A percentile compares a stretch with the other conserved stretches of the same genome.
Evolutionary conservation across 2,329 filamentous ascomycete genomes (phyloP).

Genomic region (Microcyclospora tardicrescens): DNA sequence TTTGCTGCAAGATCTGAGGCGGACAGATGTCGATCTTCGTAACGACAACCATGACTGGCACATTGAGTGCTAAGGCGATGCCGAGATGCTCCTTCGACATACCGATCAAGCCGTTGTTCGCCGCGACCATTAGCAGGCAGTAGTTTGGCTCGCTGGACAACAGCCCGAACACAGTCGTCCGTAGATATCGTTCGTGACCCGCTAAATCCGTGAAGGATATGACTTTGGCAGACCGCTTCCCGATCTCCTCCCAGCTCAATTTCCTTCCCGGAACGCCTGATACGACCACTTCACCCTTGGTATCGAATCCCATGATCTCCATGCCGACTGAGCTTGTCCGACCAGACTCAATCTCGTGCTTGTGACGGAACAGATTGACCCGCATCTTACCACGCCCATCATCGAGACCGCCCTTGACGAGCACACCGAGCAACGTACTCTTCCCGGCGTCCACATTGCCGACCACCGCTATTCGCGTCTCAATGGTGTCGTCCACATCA

Average conservation of each 20-base stretch:
- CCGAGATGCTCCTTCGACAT: constrained; percentile 94
- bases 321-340: constrained; percentile 93
- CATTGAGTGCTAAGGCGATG: constrained; percentile 85
- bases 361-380: constrained; percentile 92
- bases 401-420: constrained; percentile 90
- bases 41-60: constrained; percentile 93
- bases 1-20: constrained; percentile 87
- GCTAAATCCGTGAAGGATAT: constrained; percentile 94
- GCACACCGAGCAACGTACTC: constrained; percentile 85
- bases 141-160: constrained; percentile 93
- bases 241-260: constrained; percentile 95
- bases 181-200: constrained; percentile 86
- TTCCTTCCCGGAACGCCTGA: constrained; percentile 73
- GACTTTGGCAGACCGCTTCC: constrained; percentile 84
- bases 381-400: constrained; percentile 88
- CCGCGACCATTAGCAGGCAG: constrained; percentile 94
- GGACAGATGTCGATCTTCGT: constrained; percentile 99
- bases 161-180: constrained; percentile 92
- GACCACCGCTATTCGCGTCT: constrained; percentile 91
- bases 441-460: constrained; percentile 97
- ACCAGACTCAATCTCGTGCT: constrained; percentile 93
- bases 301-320: constrained; percentile 98
- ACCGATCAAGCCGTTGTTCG: constrained; percentile 90
- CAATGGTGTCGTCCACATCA: constrained; percentile 75
- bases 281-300: constrained; percentile 65